Evolutionary conservation across 2,329 filamentous ascomycete genomes (phyloP).

Genomic region (Drechslera avenae): DNA sequence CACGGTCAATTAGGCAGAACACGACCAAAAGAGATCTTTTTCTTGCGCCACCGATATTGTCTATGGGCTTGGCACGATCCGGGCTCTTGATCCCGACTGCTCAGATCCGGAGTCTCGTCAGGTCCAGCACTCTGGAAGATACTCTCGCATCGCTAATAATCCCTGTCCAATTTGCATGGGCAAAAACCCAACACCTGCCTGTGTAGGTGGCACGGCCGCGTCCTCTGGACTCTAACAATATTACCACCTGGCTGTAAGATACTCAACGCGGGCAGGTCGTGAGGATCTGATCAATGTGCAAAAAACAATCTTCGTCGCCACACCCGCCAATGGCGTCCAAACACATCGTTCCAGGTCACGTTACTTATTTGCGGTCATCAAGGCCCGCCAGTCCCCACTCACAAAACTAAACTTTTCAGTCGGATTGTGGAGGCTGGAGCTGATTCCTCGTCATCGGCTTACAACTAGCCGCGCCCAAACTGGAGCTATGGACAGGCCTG

Average conservation of each 20-base stretch:
- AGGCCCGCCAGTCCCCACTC: conserved; percentile 10
- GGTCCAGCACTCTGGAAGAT: conserved; percentile 45
- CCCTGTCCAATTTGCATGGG: conserved; percentile 44
- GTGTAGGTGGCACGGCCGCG: conserved; percentile 33
- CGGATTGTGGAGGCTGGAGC: neutral
- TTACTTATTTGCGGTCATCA: conserved; percentile 5
- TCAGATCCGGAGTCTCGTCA: conserved; percentile 36
- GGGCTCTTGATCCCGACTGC: conserved; percentile 42
- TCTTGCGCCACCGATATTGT: conserved; percentile 43
- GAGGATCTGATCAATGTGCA: conserved; percentile 20
- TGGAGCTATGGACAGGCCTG: conserved; percentile 17
- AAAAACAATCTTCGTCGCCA: conserved; percentile 16
- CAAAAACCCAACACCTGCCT: conserved; percentile 32
- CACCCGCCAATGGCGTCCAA: conserved; percentile 22
- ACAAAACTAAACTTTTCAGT: conserved; percentile 2
- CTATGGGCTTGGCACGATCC: conserved; percentile 44
- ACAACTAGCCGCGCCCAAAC: conserved; percentile 11
- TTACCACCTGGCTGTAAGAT: conserved; percentile 28
- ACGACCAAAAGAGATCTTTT: conserved; percentile 37
- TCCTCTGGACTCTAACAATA: conserved; percentile 21
- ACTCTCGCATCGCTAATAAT: conserved; percentile 39
- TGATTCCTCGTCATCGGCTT: conserved; percentile 6
- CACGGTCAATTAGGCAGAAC: conserved; percentile 39
- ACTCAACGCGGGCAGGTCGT: conserved; percentile 20
- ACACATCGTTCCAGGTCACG: conserved; percentile 6